phyloP scores from a whole-genome alignment of 495 filamentous ascomycete species.

The Hypomontagnella monticulosa region DNA sequence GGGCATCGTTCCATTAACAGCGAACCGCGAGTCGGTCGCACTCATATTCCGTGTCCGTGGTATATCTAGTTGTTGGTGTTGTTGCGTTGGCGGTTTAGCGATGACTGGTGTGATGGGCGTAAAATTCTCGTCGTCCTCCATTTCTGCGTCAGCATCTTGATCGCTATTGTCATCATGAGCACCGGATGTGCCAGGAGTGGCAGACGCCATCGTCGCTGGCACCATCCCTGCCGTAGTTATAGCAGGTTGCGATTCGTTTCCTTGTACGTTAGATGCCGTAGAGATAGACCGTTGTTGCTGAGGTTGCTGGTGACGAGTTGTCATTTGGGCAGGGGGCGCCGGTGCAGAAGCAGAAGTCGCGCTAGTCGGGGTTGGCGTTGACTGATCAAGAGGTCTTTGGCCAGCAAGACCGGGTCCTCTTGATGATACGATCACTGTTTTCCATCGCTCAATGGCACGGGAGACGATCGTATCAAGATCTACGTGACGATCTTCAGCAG shows the following conservation, averaged over 20 bases:
- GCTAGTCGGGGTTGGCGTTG: slow-evolving; percentile 28
- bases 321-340: slow-evolving; percentile 8
- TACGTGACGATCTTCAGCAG: slow-evolving; percentile 53
- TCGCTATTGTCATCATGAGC: slow-evolving; percentile 52
- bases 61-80: slow-evolving; percentile 44
- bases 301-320: slow-evolving; percentile 25
- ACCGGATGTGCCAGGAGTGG: slow-evolving; percentile 18
- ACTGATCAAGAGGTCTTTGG: slow-evolving; percentile 47
- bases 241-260: slow-evolving; percentile 16
- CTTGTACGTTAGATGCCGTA: slow-evolving; percentile 15
- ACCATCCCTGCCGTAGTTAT: slow-evolving; percentile 18
- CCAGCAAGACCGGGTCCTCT: slow-evolving; percentile 49
- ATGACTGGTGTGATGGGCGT: slow-evolving; percentile 38
- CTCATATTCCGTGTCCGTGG: slow-evolving; percentile 34
- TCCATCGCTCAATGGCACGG: slow-evolving; percentile 62
- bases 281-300: slow-evolving; percentile 30
- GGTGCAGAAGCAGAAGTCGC: slow-evolving; percentile 20
- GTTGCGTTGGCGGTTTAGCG: slow-evolving; percentile 29
- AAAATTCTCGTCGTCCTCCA: slow-evolving; percentile 52
- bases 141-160: slow-evolving; percentile 52
- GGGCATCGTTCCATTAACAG: slow-evolving; percentile 34
- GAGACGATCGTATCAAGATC: slow-evolving; percentile 58
- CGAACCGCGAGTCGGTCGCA: slow-evolving; percentile 32
- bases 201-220: slow-evolving; percentile 17
- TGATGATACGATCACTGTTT: slow-evolving; percentile 56